phyloP scores from a whole-genome alignment of 2,329 filamentous ascomycete species.

The Alternaria alternata region DNA sequence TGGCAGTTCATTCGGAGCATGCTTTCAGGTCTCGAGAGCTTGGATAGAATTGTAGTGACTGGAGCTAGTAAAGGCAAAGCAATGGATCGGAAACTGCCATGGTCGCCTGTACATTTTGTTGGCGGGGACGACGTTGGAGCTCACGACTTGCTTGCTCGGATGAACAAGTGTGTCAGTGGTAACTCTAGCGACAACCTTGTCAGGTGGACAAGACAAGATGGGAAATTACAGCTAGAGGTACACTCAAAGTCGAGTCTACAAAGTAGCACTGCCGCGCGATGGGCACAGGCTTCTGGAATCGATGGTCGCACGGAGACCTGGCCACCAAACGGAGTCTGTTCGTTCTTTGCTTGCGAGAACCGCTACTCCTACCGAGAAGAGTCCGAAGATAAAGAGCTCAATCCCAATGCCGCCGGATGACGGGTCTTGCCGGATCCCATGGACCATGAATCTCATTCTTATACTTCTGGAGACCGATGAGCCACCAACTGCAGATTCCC shows the following conservation, averaged over 20 bases:
- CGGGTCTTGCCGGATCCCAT: slow-evolving; percentile 93
- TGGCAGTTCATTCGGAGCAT: slow-evolving; percentile 45
- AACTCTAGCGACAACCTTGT: slow-evolving; percentile 35
- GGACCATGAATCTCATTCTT: slow-evolving; percentile 99
- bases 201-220: slow-evolving; percentile 39
- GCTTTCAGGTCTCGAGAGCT: slow-evolving; percentile 34
- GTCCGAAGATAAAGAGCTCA: slow-evolving; percentile 35
- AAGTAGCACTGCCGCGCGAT: slow-evolving; percentile 25
- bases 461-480: slow-evolving; percentile 96
- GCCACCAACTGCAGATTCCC: slow-evolving; percentile 96
- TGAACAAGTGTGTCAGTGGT: slow-evolving; percentile 40
- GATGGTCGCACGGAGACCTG: slow-evolving; percentile 30
- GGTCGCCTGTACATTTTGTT: slow-evolving; percentile 49
- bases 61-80: slow-evolving; percentile 43
- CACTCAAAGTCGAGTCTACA: slow-evolving; percentile 30
- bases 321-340: slow-evolving; percentile 38
- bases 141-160: slow-evolving; percentile 43
- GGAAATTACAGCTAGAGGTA: slow-evolving; percentile 44
- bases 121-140: slow-evolving; percentile 48
- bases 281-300: slow-evolving; percentile 22
- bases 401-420: slow-evolving; percentile 74
- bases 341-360: slow-evolving; percentile 40
- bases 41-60: slow-evolving; percentile 45
- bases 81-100: slow-evolving; percentile 44
- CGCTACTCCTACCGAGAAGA: slow-evolving; percentile 29